phyloP scores from a whole-genome alignment of 345 rosid species.

The Populus pruinosa region DNA sequence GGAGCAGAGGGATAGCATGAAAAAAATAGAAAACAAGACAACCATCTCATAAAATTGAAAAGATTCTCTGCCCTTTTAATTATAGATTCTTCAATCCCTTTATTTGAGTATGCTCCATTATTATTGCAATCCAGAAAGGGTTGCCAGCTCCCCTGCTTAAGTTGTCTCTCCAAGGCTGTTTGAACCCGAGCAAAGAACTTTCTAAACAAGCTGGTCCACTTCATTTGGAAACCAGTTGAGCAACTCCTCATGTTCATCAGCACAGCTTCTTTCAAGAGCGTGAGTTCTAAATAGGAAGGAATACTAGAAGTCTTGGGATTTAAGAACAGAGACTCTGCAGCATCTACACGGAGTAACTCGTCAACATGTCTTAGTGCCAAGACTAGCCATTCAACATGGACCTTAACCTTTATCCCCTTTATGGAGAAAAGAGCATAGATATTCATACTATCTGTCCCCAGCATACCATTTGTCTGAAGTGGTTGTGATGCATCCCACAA shows the following conservation, averaged over 20 bases:
- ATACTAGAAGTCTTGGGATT: slow-evolving; percentile 86
- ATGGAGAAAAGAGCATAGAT: slow-evolving; percentile 54
- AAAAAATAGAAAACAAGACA: slow-evolving; percentile 71
- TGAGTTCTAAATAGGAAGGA: slow-evolving; percentile 80
- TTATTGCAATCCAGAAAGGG: slow-evolving; percentile 34
- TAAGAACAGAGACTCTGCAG: slow-evolving; percentile 91
- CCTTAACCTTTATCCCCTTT: slow-evolving; percentile 66
- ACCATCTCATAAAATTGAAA: slow-evolving; percentile 84
- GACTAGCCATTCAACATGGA: slow-evolving; percentile 75
- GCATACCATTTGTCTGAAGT: slow-evolving; percentile 6
- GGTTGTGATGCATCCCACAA: slow-evolving; percentile 26
- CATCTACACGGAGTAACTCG: slow-evolving; percentile 87
- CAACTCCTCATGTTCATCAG: slow-evolving; percentile 97
- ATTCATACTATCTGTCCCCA: slow-evolving; percentile 30
- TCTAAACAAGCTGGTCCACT: slow-evolving; percentile 89
- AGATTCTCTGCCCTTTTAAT: slow-evolving; percentile 60
- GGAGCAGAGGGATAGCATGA: slow-evolving; percentile 98
- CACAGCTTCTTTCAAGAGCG: slow-evolving; percentile 68
- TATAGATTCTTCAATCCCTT: slow-evolving; percentile 32
- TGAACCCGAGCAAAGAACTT: slow-evolving; percentile 87
- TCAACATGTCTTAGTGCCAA: slow-evolving; percentile 87
- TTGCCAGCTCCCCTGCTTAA: slow-evolving; percentile 68
- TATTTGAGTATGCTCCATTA: slow-evolving; percentile 21
- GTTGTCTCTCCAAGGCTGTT: slow-evolving; percentile 86
- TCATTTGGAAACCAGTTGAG: slow-evolving; percentile 96